These are phyloP conservation scores for Fennellomyces sp. DNA, from an alignment of 371 early-diverging fungal genomes.

Conservation along the genomic window DNA sequence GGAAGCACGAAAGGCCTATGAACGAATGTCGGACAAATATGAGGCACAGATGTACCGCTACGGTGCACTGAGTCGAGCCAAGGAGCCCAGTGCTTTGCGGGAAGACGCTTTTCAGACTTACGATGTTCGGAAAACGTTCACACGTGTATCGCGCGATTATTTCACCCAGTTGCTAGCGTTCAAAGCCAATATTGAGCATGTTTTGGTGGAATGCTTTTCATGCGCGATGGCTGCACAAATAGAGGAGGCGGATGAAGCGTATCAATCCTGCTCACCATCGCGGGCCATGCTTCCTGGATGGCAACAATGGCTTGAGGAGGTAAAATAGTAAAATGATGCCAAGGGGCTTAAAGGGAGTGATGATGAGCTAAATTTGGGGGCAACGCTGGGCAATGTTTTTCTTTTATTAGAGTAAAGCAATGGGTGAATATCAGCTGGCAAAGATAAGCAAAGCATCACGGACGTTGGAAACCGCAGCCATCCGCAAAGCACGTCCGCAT, in stretches of 20 bases:
- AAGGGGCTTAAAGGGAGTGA: not conserved
- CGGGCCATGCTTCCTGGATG: conserved; percentile 35
- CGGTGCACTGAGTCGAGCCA: conserved; percentile 59
- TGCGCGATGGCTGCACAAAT: conserved; percentile 32
- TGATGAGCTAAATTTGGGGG: too few species aligned
- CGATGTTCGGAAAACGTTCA: conserved; percentile 66
- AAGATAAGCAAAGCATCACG: conserved; percentile 27
- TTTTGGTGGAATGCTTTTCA: conserved; percentile 39
- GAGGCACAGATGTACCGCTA: conserved; percentile 67
- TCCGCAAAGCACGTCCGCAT: conserved; percentile 38
- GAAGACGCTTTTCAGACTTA: conserved; percentile 75
- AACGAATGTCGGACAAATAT: conserved; percentile 62
- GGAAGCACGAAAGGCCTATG: conserved; percentile 57
- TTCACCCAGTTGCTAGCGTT: conserved; percentile 32
- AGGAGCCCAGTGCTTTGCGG: conserved; percentile 67
- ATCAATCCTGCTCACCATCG: conserved; percentile 19
- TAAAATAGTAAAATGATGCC: conserved; percentile 7
- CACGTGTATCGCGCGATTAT: conserved; percentile 41
- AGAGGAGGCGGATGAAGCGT: conserved; percentile 39
- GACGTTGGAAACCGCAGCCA: conserved; percentile 27
- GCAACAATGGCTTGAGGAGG: conserved; percentile 46
- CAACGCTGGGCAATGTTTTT: too few species aligned
- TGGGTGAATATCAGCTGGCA: conserved; percentile 33
- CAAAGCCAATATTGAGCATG: conserved; percentile 37
- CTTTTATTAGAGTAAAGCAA: conserved; percentile 29